Percentiles rank a stretch among this genome's conserved stretches.
Evolutionary conservation across 2,329 filamentous ascomycete genomes (phyloP).

Genomic region (Aspergillus fructus): DNA sequence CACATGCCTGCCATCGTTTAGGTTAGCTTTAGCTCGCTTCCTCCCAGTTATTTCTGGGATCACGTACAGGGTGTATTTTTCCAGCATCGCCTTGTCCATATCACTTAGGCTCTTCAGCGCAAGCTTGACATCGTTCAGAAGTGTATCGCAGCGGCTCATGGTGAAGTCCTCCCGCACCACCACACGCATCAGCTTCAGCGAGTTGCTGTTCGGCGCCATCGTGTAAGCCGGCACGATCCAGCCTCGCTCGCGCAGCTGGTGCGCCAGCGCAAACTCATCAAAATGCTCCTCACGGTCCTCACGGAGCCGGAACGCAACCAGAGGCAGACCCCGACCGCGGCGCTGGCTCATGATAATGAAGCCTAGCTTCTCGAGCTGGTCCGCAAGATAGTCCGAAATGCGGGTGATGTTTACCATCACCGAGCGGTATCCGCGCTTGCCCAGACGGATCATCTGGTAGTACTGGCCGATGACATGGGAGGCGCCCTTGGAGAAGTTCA

Average conservation of each 20-base stretch:
- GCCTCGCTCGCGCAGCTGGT: constrained; percentile 79
- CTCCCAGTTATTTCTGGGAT: too few species aligned
- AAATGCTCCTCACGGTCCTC: constrained; percentile 57
- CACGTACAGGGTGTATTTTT: constrained; percentile 65
- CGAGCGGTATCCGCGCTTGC: constrained; percentile 84
- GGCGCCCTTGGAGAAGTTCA: constrained; percentile 96
- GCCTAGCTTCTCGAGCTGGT: constrained; percentile 69
- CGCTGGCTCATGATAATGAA: constrained; percentile 87
- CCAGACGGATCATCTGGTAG: constrained; percentile 93
- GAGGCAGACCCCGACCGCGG: constrained; percentile 74
- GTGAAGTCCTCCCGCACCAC: constrained; percentile 93
- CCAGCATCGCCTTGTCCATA: constrained; percentile 71
- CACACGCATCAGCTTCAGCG: constrained; percentile 86
- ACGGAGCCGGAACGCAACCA: constrained; percentile 83
- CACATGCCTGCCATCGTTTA: constrained; percentile 45
- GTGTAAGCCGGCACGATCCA: constrained; percentile 97
- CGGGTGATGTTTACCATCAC: constrained; percentile 95
- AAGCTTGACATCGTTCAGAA: constrained; percentile 77
- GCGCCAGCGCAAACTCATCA: constrained; percentile 77
- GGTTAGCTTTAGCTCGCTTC: not conserved
- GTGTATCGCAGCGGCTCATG: constrained; percentile 73
- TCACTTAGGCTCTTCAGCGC: constrained; percentile 69
- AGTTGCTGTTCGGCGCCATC: constrained; percentile 84
- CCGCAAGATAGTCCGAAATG: constrained; percentile 82
- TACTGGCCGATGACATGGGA: constrained; percentile 96